phyloP scores from a whole-genome alignment of 768 basidiomycete species.

The Mycena alexandri region DNA sequence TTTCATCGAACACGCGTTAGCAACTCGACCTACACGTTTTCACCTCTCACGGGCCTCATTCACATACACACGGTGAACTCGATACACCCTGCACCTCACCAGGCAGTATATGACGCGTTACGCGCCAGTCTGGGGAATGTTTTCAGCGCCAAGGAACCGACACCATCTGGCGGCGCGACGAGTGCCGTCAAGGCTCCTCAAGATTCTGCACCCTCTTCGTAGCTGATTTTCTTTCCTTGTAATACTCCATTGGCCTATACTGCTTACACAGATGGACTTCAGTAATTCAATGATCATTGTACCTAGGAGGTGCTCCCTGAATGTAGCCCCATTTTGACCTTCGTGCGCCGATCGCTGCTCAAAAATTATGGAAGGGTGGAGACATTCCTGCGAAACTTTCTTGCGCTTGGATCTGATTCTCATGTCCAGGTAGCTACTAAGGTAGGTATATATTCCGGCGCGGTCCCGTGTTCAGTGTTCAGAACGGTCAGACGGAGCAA shows the following conservation, averaged over 20 bases:
- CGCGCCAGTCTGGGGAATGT: constrained; percentile 45
- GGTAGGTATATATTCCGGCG: no score
- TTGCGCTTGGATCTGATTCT: no score
- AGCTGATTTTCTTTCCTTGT: not conserved
- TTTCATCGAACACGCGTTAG: constrained; percentile 50
- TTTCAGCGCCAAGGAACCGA: constrained; percentile 18
- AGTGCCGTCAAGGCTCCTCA: constrained; percentile 16
- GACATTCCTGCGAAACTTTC: no score
- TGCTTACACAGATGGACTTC: not conserved
- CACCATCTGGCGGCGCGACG: constrained; percentile 22
- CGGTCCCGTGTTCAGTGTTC: no score
- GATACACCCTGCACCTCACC: constrained; percentile 84
- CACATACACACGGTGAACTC: constrained; percentile 75
- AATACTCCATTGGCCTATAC: no score
- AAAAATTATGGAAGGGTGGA: no score
- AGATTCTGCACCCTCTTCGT: not conserved
- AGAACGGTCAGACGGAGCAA: no score
- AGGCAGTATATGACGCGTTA: constrained; percentile 75
- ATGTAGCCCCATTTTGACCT: no score
- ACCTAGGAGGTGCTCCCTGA: no score
- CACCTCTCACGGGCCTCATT: constrained; percentile 74
- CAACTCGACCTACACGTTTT: constrained; percentile 81
- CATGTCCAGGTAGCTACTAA: no score
- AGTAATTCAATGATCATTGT: no score
- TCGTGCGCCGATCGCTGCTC: no score